These are phyloP conservation scores for Scedosporium apiospermum DNA, from an alignment of 2,329 filamentous ascomycete genomes.

Conservation along the genomic window DNA sequence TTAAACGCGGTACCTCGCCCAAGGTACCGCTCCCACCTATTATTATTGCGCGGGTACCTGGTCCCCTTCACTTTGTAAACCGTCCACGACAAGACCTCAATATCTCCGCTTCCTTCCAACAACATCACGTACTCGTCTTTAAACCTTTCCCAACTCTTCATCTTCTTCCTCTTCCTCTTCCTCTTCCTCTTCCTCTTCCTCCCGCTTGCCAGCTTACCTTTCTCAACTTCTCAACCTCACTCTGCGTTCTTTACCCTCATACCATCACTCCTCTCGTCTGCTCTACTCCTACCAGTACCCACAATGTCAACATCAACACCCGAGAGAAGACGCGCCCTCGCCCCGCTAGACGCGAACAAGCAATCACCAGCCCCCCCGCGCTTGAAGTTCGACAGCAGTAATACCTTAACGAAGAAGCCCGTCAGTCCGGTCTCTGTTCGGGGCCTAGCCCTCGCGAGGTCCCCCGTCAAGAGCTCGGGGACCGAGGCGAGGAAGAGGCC, in stretches of 20 bases:
- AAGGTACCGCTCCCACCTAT: neutral
- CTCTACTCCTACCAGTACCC: neutral
- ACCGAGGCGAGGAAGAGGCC: slow-evolving; percentile 2
- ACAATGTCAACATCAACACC: slow-evolving; percentile 8
- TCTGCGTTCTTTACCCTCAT: neutral
- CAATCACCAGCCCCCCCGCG: slow-evolving; percentile 7
- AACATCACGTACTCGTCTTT: neutral
- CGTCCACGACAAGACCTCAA: neutral
- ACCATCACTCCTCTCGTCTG: neutral
- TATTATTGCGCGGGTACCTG: neutral
- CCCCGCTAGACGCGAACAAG: slow-evolving; percentile 9
- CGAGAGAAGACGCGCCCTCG: slow-evolving; percentile 10
- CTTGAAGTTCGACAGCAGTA: slow-evolving; percentile 8
- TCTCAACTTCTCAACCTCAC: neutral
- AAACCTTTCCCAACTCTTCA: neutral
- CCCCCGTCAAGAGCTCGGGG: slow-evolving; percentile 4
- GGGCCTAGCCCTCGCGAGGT: neutral
- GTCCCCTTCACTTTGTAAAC: neutral
- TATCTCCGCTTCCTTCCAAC: neutral
- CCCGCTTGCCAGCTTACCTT: neutral
- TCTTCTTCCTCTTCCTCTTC: neutral
- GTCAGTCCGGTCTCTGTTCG: neutral
- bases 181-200: neutral
- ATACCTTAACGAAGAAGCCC: slow-evolving; percentile 4
- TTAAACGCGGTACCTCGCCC: slow-evolving; percentile 5